Base-by-base conservation (phyloP, 805 yeast species). In the Schwanniomyces occidentalis region DNA sequence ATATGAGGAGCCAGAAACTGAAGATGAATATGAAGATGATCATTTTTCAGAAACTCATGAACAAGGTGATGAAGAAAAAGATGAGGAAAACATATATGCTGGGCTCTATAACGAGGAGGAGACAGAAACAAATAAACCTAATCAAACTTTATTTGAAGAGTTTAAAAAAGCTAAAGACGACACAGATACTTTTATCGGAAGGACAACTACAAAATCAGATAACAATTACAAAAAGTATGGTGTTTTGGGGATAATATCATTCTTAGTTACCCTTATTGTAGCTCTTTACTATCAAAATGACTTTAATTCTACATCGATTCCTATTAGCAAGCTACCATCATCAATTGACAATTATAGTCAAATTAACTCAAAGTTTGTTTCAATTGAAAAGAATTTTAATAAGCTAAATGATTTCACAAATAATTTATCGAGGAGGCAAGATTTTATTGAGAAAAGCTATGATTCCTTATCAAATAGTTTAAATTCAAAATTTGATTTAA, bases 381-480 rank as follows among this genome's bases (percentile, higher is more conserved):
- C 27, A 8, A 28, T 48, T 10, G 52, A 46, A 22, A 23, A 41
- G 13, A 30, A 32, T 16, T n/a, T 49, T 10, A 31, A 37, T 22
- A 40, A 44, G 16, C 35, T 55, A 14, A 30, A 34, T 22, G 48
- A 47, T 7, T 27, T 48, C 6, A 38, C 56, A 2, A 27, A 21
- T 12, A 44, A 44, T 2, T 34, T 58, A 8, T 43, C 48, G 12
- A 36, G 37, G 13, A 49, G 46, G 19, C 52, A 52, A 20, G 58
- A 51, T 16, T 33, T 37, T 12, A 17, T 52, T 2, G 48, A 48
- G n/a, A 16, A 41, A 4, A 49, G 47, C 20, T 46, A 46, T 19
- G 46, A 45, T 6, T 26, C 45, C 7, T 30, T 52, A 18, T 27
- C 42, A n/a, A 23, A 30, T 2, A 30, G 32, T 13, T n/a, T 51